Evolutionary conservation across 2,329 filamentous ascomycete genomes (phyloP), one percentile per base, ranked within the genome.

Genomic region (Botrytis pseudocinerea): DNA sequence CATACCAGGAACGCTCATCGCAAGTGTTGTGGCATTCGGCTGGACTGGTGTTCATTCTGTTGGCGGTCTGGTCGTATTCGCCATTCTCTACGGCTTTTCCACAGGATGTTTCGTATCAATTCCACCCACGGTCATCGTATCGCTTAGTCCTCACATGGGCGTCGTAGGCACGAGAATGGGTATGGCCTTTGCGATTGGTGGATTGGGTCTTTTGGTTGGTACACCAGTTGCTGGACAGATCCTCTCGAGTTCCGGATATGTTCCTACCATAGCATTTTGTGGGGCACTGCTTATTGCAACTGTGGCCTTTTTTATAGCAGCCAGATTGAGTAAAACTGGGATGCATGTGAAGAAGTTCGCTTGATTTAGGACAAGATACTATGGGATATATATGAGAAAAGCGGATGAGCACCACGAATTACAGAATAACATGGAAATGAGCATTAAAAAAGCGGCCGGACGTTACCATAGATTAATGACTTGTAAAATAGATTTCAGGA

Each of bases 71-170:
- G 60, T 76, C 12, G 68, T 76, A 5, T 74, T 75, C n/a, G 54
- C 69, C 8, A 10, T 75, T 16, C 22, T 78, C 12, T 78, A 75
- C 25, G 75, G 74, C 38, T 77, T 77, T 62, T 77, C 74, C 42
- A 75, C 76, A 7, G 75, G 76, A 4, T 65, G 44, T 32, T 73
- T 77, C 40, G 72, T 76, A 1, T 74, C 75, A 46, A 62, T 77
- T 48, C 71, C 74, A 20, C 75, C 74, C 4, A 74, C 75, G 1
- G 63, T 76, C 18, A 44, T 77, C 5, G 73, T 76, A 2, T 69
- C 46, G 2, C 44, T 77, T 22, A 66, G 64, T 7, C 73, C 73
- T 28, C 57, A 73, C 46, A 46, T 74, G 25, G 46, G 70, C 3
- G 69, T 73, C 4, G 72, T 76, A 25, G 74, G 75, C 28, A 74